Conservation (phyloP, 2,329 filamentous ascomycete species). For the Fusarium chuoi region DNA sequence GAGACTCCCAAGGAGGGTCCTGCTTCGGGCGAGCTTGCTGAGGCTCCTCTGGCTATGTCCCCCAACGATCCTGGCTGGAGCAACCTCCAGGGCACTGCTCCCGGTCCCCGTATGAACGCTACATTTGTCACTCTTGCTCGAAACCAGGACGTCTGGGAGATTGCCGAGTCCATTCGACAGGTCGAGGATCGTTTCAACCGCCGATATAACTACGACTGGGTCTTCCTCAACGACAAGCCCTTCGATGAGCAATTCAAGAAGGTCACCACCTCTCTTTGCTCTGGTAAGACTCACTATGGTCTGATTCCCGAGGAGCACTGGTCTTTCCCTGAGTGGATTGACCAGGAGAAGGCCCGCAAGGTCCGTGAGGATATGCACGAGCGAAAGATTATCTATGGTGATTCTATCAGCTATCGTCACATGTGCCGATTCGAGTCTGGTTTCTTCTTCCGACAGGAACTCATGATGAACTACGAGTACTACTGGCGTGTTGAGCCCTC, state of each 20-base stretch:
- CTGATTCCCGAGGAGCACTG: constrained; percentile 92
- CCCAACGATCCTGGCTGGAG: constrained; percentile 65
- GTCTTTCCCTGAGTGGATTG: constrained; percentile 96
- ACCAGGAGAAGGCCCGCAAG: constrained; percentile 90
- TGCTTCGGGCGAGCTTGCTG: constrained; percentile 47
- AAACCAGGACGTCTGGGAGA: constrained; percentile 96
- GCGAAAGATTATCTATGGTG: constrained; percentile 97
- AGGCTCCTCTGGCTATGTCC: constrained; percentile 57
- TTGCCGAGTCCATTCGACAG: constrained; percentile 93
- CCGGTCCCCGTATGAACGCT: constrained; percentile 87
- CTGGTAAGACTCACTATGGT: constrained; percentile 91
- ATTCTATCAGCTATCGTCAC: constrained; percentile 96
- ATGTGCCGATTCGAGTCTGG: constrained; percentile 99
- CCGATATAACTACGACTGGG: constrained; percentile 98
- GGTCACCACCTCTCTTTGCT: constrained; percentile 88
- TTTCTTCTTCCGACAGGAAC: constrained; percentile 96
- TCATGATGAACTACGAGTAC: constrained; percentile 98
- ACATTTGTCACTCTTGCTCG: constrained; percentile 96
- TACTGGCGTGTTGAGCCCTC: constrained; percentile 99
- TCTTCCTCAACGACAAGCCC: constrained; percentile 95
- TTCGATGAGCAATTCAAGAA: constrained; percentile 96
- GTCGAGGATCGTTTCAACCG: constrained; percentile 98
- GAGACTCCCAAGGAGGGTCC: constrained; percentile 39
- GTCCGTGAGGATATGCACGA: constrained; percentile 94
- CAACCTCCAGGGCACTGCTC: constrained; percentile 62